Percentiles rank a stretch among this genome's conserved stretches.
phyloP scores from a whole-genome alignment of 805 yeast genomes.

The Saccharomycopsis sp. region DNA sequence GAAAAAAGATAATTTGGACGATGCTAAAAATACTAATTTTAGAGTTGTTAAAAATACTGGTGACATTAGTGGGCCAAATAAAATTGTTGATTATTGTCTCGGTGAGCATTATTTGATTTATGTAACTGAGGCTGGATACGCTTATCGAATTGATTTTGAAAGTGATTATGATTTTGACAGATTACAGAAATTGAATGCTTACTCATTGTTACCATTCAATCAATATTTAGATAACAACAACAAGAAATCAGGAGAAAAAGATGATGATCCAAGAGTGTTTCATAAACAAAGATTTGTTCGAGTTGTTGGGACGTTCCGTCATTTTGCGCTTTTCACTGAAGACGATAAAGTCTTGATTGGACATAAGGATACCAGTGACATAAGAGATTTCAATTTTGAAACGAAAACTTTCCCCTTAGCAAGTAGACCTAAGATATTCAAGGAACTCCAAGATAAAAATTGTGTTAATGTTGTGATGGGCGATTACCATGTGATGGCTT shows the following conservation, averaged over 20 bases:
- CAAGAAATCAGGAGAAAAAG: not conserved
- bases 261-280: constrained; percentile 8
- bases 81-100: constrained; percentile 47
- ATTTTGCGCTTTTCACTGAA: constrained; percentile 50
- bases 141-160: constrained; percentile 30
- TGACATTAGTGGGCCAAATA: constrained; percentile 27
- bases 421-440: constrained; percentile 30
- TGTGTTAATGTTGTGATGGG: constrained; percentile 58
- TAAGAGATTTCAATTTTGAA: constrained; percentile 28
- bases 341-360: constrained; percentile 29
- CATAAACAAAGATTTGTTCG: constrained; percentile 36
- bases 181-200: constrained; percentile 13
- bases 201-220: constrained; percentile 29
- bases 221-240: constrained; percentile 27
- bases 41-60: constrained; percentile 36
- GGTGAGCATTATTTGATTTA: constrained; percentile 48
- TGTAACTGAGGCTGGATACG: constrained; percentile 38
- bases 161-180: not conserved
- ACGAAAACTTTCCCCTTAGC: constrained; percentile 21
- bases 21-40: constrained; percentile 34
- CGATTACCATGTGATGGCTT: constrained; percentile 63
- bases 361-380: constrained; percentile 4
- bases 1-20: constrained; percentile 24
- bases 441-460: constrained; percentile 39
- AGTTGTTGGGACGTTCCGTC: constrained; percentile 47